phyloP scores from a whole-genome alignment of 2,329 filamentous ascomycete genomes.

The Penicillium sp. region DNA sequence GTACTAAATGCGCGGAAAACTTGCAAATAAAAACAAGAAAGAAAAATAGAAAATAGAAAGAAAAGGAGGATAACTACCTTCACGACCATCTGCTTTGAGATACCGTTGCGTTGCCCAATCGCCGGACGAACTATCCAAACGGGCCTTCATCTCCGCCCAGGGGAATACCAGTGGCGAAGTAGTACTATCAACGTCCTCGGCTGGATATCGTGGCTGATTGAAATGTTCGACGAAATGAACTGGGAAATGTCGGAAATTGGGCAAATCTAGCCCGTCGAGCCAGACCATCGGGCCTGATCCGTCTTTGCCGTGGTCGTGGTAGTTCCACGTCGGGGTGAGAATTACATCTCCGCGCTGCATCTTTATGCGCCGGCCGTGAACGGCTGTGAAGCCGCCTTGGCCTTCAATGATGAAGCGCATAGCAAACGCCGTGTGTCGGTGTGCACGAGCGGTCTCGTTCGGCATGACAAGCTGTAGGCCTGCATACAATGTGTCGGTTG shows the following conservation, averaged over 20 bases:
- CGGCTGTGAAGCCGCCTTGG: constrained; percentile 56
- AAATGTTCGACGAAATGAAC: constrained; percentile 58
- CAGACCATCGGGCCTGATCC: constrained; percentile 55
- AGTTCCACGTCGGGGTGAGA: constrained; percentile 58
- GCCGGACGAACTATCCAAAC: constrained; percentile 36
- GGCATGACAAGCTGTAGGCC: constrained; percentile 59
- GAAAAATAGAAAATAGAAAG: neutral
- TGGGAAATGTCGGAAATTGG: constrained; percentile 50
- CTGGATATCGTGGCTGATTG: constrained; percentile 49
- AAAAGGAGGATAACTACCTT: constrained; percentile 27
- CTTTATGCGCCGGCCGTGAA: constrained; percentile 53
- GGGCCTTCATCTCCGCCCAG: constrained; percentile 46
- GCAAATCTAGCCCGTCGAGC: constrained; percentile 58
- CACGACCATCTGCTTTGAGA: constrained; percentile 33
- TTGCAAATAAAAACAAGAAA: no score
- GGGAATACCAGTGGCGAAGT: constrained; percentile 49
- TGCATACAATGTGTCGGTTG: constrained; percentile 58
- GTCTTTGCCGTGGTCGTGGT: constrained; percentile 61
- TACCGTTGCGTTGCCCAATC: constrained; percentile 35
- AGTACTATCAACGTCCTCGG: constrained; percentile 43
- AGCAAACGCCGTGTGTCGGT: constrained; percentile 57
- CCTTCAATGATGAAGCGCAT: constrained; percentile 60
- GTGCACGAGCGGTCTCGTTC: constrained; percentile 55
- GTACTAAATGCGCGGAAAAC: no score
- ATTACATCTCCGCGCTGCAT: constrained; percentile 57